These are phyloP conservation scores for Diaporthe sp. DNA, from an alignment of 2,329 filamentous ascomycete genomes.

Conservation along the genomic window DNA sequence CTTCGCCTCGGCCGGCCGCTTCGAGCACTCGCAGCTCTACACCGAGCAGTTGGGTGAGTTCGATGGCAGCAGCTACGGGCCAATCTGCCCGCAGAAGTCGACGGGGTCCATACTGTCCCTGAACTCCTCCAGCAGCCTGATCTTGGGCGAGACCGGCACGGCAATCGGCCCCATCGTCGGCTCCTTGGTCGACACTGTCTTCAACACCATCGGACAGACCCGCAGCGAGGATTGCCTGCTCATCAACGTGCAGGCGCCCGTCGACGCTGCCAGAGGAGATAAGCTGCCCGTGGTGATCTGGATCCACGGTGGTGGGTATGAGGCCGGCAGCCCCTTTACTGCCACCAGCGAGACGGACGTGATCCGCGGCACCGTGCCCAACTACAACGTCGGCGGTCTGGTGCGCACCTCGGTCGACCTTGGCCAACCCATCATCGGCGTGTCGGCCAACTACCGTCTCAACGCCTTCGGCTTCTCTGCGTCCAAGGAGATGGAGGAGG, in stretches of 20 bases:
- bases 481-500: conserved; percentile 53
- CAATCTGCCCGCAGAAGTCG: conserved; percentile 4
- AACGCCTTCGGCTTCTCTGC: conserved; percentile 62
- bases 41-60: conserved; percentile 4
- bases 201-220: conserved; percentile 5
- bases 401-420: conserved; percentile 13
- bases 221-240: conserved; percentile 28
- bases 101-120: background rate
- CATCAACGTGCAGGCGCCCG: conserved; percentile 17
- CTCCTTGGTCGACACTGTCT: background rate
- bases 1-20: conserved; percentile 9
- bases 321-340: background rate
- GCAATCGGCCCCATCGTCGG: conserved; percentile 7
- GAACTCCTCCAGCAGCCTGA: conserved; percentile 1
- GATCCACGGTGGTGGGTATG: conserved; percentile 27
- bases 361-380: background rate
- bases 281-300: conserved; percentile 33
- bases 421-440: conserved; percentile 59
- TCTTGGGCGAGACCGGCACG: background rate
- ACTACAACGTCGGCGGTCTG: conserved; percentile 1
- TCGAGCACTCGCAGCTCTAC: conserved; percentile 16
- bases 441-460: conserved; percentile 64
- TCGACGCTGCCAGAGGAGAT: background rate
- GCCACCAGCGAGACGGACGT: background rate
- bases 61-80: conserved; percentile 6